Conservation (phyloP, 2,329 filamentous ascomycete genomes). For the Colletotrichum sp. region DNA sequence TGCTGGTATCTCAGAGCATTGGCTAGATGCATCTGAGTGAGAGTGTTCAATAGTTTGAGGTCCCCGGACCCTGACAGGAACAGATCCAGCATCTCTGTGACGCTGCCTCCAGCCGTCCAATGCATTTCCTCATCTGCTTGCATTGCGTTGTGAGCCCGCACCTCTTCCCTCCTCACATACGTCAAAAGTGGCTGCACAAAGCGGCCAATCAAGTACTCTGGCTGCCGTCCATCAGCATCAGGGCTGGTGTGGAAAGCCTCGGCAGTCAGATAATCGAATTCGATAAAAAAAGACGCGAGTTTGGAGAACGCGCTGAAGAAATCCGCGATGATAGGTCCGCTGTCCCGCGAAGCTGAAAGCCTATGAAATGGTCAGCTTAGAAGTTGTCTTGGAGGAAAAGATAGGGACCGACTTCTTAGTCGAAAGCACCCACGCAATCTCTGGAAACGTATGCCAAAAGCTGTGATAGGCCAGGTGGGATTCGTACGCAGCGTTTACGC, state of each 20-base stretch:
- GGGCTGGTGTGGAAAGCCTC: not conserved
- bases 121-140: conserved; percentile 32
- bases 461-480: conserved; percentile 47
- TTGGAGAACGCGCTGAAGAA: conserved; percentile 50
- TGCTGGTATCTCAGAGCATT: conserved; percentile 52
- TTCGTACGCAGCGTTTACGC: conserved; percentile 41
- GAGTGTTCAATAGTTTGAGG: conserved; percentile 45
- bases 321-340: conserved; percentile 32
- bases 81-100: conserved; percentile 42
- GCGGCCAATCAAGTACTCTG: conserved; percentile 44
- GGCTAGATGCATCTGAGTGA: conserved; percentile 45
- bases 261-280: conserved; percentile 47
- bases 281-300: conserved; percentile 57
- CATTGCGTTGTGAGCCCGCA: conserved; percentile 18
- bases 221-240: conserved; percentile 34
- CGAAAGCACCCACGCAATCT: conserved; percentile 47
- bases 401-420: conserved; percentile 18
- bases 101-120: conserved; percentile 22
- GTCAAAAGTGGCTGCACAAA: conserved; percentile 52
- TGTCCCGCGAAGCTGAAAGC: not conserved
- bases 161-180: conserved; percentile 27
- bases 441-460: conserved; percentile 60
- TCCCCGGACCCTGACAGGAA: conserved; percentile 47
- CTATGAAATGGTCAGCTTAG: not conserved
- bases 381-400: too few relatives aligned